These are phyloP conservation scores for Daldinia bambusicola DNA, from an alignment of 495 filamentous ascomycete species.

Conservation along the genomic window DNA sequence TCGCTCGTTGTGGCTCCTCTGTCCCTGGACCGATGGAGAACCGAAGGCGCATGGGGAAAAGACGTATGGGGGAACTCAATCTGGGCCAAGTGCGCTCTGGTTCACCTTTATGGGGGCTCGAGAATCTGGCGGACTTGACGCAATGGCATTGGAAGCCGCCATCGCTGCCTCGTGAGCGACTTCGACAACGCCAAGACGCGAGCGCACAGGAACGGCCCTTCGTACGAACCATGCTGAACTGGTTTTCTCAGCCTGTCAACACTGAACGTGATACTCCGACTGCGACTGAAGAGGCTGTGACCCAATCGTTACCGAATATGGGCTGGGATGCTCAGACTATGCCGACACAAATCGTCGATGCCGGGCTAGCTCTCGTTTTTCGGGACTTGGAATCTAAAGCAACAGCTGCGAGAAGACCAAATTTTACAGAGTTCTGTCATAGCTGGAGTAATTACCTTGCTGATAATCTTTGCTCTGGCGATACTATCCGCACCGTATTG, in stretches of 20 bases:
- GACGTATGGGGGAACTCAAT: conserved; percentile 59
- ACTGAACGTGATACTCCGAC: background rate
- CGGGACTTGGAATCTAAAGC: conserved; percentile 20
- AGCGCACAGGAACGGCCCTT: background rate
- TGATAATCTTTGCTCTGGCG: conserved; percentile 20
- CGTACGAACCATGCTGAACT: conserved; percentile 1
- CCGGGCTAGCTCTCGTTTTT: conserved; percentile 22
- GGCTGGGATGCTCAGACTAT: conserved; percentile 23
- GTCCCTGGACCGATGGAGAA: conserved; percentile 63
- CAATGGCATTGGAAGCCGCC: conserved; percentile 64
- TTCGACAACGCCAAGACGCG: conserved; percentile 7
- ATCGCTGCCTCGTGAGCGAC: conserved; percentile 24
- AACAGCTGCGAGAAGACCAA: background rate
- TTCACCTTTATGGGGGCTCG: conserved; percentile 54
- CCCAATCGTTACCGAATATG: conserved; percentile 3
- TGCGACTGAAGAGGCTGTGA: background rate
- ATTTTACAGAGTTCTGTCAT: conserved; percentile 38
- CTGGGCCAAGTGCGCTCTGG: conserved; percentile 49
- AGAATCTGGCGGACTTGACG: conserved; percentile 52
- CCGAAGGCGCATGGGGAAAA: conserved; percentile 62
- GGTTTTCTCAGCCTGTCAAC: background rate
- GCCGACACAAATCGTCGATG: conserved; percentile 27
- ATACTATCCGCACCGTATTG: conserved; percentile 30
- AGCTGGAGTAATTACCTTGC: conserved; percentile 34
- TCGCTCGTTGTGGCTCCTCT: conserved; percentile 42